Conservation (phyloP, 108 stramenopile species). For the Ochromonas danica region DNA sequence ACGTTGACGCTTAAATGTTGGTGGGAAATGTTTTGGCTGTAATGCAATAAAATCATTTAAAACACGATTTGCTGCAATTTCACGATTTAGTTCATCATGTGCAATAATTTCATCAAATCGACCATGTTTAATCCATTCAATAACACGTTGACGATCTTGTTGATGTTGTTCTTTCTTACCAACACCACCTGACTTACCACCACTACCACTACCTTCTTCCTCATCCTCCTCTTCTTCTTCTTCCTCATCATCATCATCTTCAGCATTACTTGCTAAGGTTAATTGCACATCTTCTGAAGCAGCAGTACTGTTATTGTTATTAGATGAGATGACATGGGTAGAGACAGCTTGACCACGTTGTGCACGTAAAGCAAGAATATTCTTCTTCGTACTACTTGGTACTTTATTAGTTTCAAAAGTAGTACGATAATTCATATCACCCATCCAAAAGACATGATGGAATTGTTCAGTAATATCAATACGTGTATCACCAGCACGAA, state of each 20-base stretch:
- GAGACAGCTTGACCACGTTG: no score
- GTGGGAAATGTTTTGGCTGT: constrained; percentile 62
- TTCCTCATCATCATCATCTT: background rate
- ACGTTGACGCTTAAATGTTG: constrained; percentile 65
- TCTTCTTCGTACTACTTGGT: constrained; percentile 3
- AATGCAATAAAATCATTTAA: constrained; percentile 10
- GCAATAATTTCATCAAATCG: background rate
- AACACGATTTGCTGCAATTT: constrained; percentile 7
- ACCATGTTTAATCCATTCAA: background rate
- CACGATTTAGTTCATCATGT: constrained; percentile 30
- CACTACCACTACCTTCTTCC: background rate
- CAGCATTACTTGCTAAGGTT: no score
- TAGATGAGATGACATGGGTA: no score
- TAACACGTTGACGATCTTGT: background rate
- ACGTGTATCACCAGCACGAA: constrained; percentile 5
- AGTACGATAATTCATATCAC: constrained; percentile 49
- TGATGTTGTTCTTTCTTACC: background rate
- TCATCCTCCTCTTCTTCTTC: background rate
- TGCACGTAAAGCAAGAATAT: constrained; percentile 2
- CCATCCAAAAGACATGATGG: constrained; percentile 54
- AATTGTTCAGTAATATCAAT: constrained; percentile 40
- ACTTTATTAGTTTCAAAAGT: background rate
- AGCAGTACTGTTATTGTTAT: no score
- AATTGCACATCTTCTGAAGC: no score
- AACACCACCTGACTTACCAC: no score